Evolutionary conservation across 768 basidiomycete genomes (phyloP), one percentile per base, ranked within the genome.

Genomic region (Antrodiella citrinella): DNA sequence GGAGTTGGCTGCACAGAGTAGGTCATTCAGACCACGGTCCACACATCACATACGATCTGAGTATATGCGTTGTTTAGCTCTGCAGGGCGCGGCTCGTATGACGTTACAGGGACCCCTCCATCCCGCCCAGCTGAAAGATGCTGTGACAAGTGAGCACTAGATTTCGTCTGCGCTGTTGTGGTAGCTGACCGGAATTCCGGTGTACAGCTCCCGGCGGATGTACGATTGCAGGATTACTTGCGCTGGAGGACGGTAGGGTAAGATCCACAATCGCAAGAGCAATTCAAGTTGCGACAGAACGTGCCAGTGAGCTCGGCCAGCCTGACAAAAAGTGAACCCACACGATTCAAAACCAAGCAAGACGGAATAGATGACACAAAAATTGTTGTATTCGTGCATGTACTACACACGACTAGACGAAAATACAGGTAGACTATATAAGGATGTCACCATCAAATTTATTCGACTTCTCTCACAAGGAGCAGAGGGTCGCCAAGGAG

Each of bases 61-160:
- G 18, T 50, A 11, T 22, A n/a, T 20, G 24, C 23, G 19, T 15
- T 40, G 39, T 23, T 15, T 64, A 97, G 94, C 92, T 22, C 68
- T 99, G 51, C 95, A 98, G 72, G 96, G 96, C 22, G 87, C 96
- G 0, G 96, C 95, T 30, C 80, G 94, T 40, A 98, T 98, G 96
- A 83, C 86, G 3, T 75, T 98, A 1, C 86, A 93, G 62, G 78
- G 80, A 1, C 87, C 84, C n/a, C 72, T 81, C 2, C 96, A 98
- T 65, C 96, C 96, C 5, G 93, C 96, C 3, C 91, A 92, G 59
- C 83, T 99, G 58, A 97, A 97, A 65, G 96, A 99, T 67, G 83
- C 91, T 3, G 96, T 99, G 2, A 97, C 96, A 10, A 99, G 95
- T 91, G 60, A 59, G 88, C 72, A 4, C n/a, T n/a, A n/a, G n/a